Evolutionary conservation across 1,284 basidiomycete genomes (phyloP).

Genomic region (Paramarasmius palmivorus): DNA sequence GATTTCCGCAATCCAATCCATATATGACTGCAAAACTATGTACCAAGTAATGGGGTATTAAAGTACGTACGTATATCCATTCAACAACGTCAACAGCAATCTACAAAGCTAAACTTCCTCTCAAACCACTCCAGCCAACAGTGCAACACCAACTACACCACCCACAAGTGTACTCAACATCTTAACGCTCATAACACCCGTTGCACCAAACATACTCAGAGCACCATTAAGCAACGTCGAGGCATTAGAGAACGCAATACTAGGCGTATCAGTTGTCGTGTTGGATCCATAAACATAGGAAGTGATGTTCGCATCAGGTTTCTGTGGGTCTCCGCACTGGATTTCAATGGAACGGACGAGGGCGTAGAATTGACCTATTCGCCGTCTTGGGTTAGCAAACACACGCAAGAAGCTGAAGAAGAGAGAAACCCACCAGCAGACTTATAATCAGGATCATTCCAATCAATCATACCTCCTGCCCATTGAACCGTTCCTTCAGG

Average conservation of each 20-base stretch:
- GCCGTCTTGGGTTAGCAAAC: background rate
- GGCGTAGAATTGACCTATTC: constrained; percentile 58
- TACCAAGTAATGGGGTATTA: no score
- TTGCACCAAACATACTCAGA: no score
- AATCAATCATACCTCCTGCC: constrained; percentile 81
- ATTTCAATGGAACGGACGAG: constrained; percentile 58
- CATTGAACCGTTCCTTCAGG: constrained; percentile 73
- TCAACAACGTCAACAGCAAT: no score
- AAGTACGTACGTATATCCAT: no score
- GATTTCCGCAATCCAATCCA: no score
- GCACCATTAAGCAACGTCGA: constrained; percentile 49
- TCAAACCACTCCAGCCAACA: no score
- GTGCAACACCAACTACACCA: no score
- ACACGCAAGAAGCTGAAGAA: background rate
- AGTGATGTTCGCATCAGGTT: constrained; percentile 44
- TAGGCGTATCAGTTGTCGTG: constrained; percentile 47
- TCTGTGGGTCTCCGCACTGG: constrained; percentile 53
- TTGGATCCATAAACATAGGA: constrained; percentile 67
- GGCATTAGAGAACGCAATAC: constrained; percentile 53
- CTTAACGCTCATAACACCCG: no score
- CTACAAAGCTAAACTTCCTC: no score
- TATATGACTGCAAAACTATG: no score
- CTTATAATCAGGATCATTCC: constrained; percentile 71
- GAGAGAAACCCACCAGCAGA: constrained; percentile 27
- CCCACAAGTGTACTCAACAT: no score